These are phyloP conservation scores for Trametes cingulata DNA, from an alignment of 768 basidiomycete species.

Conservation along the genomic window DNA sequence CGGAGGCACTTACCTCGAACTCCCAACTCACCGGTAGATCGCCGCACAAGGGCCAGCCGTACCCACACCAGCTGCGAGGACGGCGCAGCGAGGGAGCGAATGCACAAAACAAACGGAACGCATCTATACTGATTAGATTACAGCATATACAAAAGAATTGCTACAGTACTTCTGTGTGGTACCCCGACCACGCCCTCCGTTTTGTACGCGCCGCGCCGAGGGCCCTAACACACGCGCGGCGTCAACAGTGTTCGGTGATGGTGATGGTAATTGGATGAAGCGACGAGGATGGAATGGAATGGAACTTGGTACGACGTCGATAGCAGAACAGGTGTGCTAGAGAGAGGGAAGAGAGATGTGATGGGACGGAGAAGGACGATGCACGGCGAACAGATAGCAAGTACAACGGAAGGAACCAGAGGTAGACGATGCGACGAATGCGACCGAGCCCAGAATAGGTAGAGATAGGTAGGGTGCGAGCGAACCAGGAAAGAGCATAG, in stretches of 20 bases:
- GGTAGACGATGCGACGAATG: neutral
- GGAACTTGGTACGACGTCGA: neutral
- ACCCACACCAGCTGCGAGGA: neutral
- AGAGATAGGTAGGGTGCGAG: neutral
- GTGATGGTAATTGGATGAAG: neutral
- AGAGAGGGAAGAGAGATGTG: neutral
- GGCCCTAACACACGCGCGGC: neutral
- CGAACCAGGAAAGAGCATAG: neutral
- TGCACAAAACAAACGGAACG: neutral
- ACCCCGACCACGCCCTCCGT: neutral
- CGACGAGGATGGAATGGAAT: neutral
- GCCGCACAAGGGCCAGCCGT: too few relatives aligned
- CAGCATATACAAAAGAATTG: conserved; percentile 18
- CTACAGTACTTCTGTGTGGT: conserved; percentile 13
- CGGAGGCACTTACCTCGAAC: too few relatives aligned
- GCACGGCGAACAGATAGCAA: neutral
- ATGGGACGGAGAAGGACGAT: neutral
- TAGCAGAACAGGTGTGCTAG: neutral
- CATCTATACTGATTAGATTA: conserved; percentile 21
- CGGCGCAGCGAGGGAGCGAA: neutral
- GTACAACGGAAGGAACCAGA: neutral
- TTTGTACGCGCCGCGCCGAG: conserved; percentile 11
- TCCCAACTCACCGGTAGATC: too few relatives aligned
- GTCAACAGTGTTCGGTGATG: conserved; percentile 3
- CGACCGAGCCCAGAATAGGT: neutral